These are phyloP conservation scores for Straminergon stramineum DNA, from an alignment of 225 moss, liverwort and hornwort genomes.

Conservation along the genomic window DNA sequence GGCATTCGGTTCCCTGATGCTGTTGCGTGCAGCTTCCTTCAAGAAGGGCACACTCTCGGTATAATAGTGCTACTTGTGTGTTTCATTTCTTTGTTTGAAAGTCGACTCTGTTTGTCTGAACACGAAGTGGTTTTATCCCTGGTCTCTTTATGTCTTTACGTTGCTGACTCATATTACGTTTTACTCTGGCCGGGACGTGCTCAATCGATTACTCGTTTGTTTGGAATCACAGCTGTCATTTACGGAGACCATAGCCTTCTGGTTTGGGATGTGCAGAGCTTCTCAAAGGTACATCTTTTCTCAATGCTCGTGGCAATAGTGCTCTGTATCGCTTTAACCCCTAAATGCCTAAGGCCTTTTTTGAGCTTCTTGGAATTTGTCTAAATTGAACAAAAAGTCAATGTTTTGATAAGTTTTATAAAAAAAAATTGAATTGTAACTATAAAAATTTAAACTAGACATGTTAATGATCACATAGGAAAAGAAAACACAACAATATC, in stretches of 20 bases:
- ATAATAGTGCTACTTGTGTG: not conserved
- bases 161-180: not conserved
- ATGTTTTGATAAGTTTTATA: too few relatives aligned
- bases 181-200: not conserved
- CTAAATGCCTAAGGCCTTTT: too few relatives aligned
- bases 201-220: not conserved
- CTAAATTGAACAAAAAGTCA: too few relatives aligned
- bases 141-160: not conserved
- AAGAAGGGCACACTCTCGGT: conserved; percentile 66
- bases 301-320: not conserved
- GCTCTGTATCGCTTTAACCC: not conserved
- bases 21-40: conserved; percentile 64
- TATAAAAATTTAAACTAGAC: too few relatives aligned
- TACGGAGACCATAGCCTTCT: conserved; percentile 73
- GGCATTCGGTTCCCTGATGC: conserved; percentile 74
- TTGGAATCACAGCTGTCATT: conserved; percentile 54
- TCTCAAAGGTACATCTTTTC: conserved; percentile 47
- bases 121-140: not conserved
- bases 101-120: not conserved
- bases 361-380: too few relatives aligned
- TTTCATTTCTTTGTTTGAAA: not conserved
- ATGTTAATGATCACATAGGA: too few relatives aligned
- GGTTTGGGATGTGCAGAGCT: conserved; percentile 63
- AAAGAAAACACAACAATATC: too few relatives aligned
- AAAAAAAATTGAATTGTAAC: too few relatives aligned